Base-by-base conservation (phyloP, 169 alveolate species). In the Plasmodium gallinaceum region DNA sequence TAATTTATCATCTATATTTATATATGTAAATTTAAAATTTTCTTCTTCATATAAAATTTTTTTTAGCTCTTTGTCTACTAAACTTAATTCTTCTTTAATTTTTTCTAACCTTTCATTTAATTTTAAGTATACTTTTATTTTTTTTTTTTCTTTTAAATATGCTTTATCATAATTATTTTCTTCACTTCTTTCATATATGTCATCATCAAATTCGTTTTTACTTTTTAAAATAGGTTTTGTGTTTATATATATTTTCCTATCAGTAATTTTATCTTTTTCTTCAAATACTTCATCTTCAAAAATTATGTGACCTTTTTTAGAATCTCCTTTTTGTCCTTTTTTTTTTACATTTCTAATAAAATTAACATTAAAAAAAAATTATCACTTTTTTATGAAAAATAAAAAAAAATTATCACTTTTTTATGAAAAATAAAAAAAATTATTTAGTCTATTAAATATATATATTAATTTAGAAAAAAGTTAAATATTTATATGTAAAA, bases 71-170 rank as follows among this genome's bases (percentile, higher is more conserved):
- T 7, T 58, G 9, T 78, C 89, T 48, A 78, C 65, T 20, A 48
- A 39, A 48, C 32, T 20, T 57, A 78, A 78, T 58, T 78, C 78
- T 8, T 65, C 70, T 64, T 37, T 78, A n/a, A 78, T 78, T 42
- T 43, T n/a, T 1, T 78, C 70, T 10, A 78, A 57, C 12, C 65
- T 78, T 78, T 78, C 66, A 58, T 78, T 78, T 78, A 78, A 37
- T 57, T 78, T 78, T 32, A 78, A 32, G 45, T 78, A 78, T 22
- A 16, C 14, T 42, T 20, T 64, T 64, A 78, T 66, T 78, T 64
- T 64, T 78, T 64, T 78, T 51, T 37, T 78, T 48, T 78, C 76
- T 24, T 14, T 57, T 18, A 26, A 64, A 18, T 20, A 22, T 5
- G 9, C n/a, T 24, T 16, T 22, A 24, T 43, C 52, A 64, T 14